Conservation (phyloP, 257 asterid species). For the Henckelia pumila region DNA sequence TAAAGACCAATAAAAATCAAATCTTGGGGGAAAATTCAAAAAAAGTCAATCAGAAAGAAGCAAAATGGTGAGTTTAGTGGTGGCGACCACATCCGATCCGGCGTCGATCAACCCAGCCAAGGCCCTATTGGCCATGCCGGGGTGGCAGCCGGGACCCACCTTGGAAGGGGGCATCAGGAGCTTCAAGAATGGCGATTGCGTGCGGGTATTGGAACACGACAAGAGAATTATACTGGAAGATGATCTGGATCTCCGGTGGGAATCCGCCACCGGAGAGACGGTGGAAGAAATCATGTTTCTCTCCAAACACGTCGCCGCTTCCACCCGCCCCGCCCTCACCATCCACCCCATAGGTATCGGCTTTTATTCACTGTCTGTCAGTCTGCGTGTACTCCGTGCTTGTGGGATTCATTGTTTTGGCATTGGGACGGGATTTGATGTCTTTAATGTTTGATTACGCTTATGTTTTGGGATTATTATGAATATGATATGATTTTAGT, state of each 20-base stretch:
- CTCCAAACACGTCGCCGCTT: slow-evolving; percentile 76
- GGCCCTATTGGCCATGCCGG: slow-evolving; percentile 71
- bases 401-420: not conserved
- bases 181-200: slow-evolving; percentile 48
- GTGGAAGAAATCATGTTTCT: slow-evolving; percentile 77
- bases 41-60: not conserved
- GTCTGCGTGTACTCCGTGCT: not conserved
- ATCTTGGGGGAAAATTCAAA: not conserved
- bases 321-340: slow-evolving; percentile 81
- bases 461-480: no score
- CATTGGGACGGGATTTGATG: not conserved
- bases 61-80: slow-evolving; percentile 73
- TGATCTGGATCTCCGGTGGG: slow-evolving; percentile 84
- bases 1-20: not conserved
- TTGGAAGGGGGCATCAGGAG: slow-evolving; percentile 56
- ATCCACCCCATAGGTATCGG: slow-evolving; percentile 75
- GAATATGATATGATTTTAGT: not conserved
- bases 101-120: slow-evolving; percentile 83
- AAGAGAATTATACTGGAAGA: slow-evolving; percentile 62
- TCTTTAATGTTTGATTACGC: no score
- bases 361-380: not conserved
- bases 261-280: slow-evolving; percentile 58
- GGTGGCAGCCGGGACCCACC: slow-evolving; percentile 65
- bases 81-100: slow-evolving; percentile 84
- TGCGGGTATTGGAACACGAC: slow-evolving; percentile 72